Evolutionary conservation across 2,329 filamentous ascomycete genomes (phyloP).

Genomic region (Chaetoscypha palmicola): DNA sequence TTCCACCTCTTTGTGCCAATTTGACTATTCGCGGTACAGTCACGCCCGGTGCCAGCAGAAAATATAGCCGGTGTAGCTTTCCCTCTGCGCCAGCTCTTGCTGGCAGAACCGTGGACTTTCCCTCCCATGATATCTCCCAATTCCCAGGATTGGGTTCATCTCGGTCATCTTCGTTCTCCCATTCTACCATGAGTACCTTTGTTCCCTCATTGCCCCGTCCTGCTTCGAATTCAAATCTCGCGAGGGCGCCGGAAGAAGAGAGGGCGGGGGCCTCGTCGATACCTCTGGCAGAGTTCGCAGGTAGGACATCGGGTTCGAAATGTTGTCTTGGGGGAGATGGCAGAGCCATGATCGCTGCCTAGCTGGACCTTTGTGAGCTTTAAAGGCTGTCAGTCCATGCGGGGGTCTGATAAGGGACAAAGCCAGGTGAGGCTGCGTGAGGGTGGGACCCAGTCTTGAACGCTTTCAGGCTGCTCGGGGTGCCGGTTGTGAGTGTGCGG

Average conservation of each 20-base stretch:
- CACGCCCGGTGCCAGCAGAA: constrained; percentile 67
- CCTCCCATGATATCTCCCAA: constrained; percentile 81
- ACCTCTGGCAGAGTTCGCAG: constrained; percentile 18
- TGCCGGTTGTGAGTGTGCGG: neutral
- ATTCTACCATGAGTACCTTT: constrained; percentile 90
- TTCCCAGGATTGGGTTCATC: constrained; percentile 37
- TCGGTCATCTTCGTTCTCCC: constrained; percentile 54
- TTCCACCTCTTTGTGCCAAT: constrained; percentile 42
- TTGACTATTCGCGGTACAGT: constrained; percentile 66
- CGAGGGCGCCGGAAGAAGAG: constrained; percentile 53
- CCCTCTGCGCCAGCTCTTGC: constrained; percentile 29
- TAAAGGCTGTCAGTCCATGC: constrained; percentile 22
- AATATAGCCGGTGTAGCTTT: constrained; percentile 61
- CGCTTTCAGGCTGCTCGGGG: constrained; percentile 19
- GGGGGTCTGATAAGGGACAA: constrained; percentile 9
- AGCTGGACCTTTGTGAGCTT: constrained; percentile 17
- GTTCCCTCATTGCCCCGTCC: constrained; percentile 74
- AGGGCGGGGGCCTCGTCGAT: constrained; percentile 38
- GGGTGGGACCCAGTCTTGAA: constrained; percentile 4
- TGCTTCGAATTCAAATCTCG: constrained; percentile 80
- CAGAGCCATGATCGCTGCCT: constrained; percentile 21
- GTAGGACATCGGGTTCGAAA: constrained; percentile 24
- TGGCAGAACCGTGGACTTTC: constrained; percentile 65
- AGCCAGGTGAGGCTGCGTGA: constrained; percentile 14
- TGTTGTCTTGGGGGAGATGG: constrained; percentile 19